Evolutionary conservation across 805 yeast species (phyloP), one percentile per base, ranked within the genome.

Genomic region (Ogataea trehaloabstinens): DNA sequence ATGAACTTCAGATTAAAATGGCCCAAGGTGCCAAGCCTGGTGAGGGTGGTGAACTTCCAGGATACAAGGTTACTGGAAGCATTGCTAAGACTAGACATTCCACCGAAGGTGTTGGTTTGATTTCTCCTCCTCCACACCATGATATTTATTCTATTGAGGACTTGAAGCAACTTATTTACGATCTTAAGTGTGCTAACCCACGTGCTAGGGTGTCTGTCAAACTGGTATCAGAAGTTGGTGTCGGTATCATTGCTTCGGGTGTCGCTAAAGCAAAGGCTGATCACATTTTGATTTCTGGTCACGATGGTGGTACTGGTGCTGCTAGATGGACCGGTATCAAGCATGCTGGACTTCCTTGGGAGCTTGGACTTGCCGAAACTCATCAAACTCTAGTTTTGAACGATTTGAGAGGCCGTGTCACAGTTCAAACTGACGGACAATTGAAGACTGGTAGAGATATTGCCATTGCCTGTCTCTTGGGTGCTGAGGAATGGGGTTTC

Each of bases 21-120:
- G 98, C 98, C 7, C 99, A 91, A 69, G 98, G 99, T 69, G 99
- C 99, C 39, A 91, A 91, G 68, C 98, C 98, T 8, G 99, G 98
- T 71, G 98, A 93, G 73, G 99, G 99, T 74, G 99, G 99, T 74
- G 98, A 93, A 67, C 73, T 89, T 52, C 96, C 96, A 25, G 96
- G 95, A 43, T 85, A 85, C 69, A 91, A 91, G 67, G 99, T 91
- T 34, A 77, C 91, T 19, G 78, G 73, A 42, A 77, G 78, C 34
- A 91, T 91, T 68, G 99, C 95, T 34, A 87, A 85, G 66, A 90
- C 97, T 6, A 80, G 99, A 68, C 96, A 90, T 66, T 89, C 97
- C 1, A 91, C 98, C 22, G 87, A 95, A 22, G 95, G 95, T 56
- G 98, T 91, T 42, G 98, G 98, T 55, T 74, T 91, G 58, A 91